Percentiles rank a stretch among this genome's conserved stretches.
These are phyloP conservation scores for Knoxdaviesia proteae DNA, from an alignment of 2,329 filamentous ascomycete species.

Conservation along the genomic window DNA sequence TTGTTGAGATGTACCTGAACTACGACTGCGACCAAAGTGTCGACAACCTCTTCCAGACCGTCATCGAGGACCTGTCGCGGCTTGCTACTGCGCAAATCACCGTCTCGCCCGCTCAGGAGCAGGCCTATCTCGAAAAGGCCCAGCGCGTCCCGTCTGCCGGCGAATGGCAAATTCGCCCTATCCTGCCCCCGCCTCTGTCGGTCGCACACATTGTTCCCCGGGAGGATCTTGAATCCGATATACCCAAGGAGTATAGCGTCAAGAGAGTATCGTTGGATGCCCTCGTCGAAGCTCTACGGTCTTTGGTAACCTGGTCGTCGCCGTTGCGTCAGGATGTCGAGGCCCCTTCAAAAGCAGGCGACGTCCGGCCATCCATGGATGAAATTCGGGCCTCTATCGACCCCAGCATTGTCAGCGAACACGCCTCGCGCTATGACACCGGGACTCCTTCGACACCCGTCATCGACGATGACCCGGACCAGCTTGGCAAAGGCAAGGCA, in stretches of 20 bases:
- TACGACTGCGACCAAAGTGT: constrained; percentile 93
- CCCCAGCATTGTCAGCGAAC: constrained; percentile 30
- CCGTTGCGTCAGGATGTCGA: constrained; percentile 36
- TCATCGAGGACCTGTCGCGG: constrained; percentile 83
- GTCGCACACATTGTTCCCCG: constrained; percentile 49
- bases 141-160: constrained; percentile 35
- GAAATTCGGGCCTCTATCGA: constrained; percentile 48
- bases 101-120: constrained; percentile 59
- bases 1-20: constrained; percentile 93
- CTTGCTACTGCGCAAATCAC: constrained; percentile 63
- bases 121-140: constrained; percentile 66
- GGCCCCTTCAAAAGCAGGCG: constrained; percentile 11
- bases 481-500: constrained; percentile 88
- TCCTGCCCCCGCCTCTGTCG: constrained; percentile 68
- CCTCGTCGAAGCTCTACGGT: constrained; percentile 71
- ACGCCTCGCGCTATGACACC: constrained; percentile 37
- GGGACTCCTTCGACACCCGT: constrained; percentile 40
- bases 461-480: constrained; percentile 72
- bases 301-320: constrained; percentile 78
- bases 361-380: constrained; percentile 17
- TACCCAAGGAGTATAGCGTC: constrained; percentile 75
- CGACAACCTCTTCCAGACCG: constrained; percentile 90
- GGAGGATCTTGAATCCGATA: constrained; percentile 41
- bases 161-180: constrained; percentile 77
- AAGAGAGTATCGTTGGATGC: constrained; percentile 80